Percentiles rank a stretch among this genome's conserved stretches.
These are phyloP conservation scores for Lodderomyces parapsilosis DNA, from an alignment of 1,139 yeast species.

Conservation along the genomic window DNA sequence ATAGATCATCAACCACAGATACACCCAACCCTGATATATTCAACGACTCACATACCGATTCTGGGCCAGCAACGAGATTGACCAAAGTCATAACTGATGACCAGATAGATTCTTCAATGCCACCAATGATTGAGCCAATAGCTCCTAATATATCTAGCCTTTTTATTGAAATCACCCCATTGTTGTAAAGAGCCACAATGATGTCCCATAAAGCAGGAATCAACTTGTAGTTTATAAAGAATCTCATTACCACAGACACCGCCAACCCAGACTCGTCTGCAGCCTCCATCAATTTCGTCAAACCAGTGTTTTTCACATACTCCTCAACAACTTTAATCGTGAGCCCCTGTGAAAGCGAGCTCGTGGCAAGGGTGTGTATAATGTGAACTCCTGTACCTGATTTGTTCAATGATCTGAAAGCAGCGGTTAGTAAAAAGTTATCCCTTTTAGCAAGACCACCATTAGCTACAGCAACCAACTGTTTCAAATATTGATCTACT, in stretches of 20 bases:
- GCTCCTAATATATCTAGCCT: constrained; percentile 11
- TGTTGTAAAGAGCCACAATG: constrained; percentile 17
- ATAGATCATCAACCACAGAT: constrained; percentile 21
- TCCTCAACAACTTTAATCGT: constrained; percentile 22
- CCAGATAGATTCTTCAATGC: constrained; percentile 12
- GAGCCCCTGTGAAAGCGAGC: constrained; percentile 22
- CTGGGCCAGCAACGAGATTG: constrained; percentile 18
- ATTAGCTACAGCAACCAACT: constrained; percentile 8
- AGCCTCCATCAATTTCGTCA: constrained; percentile 21
- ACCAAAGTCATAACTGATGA: constrained; percentile 14
- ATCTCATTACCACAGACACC: constrained; percentile 25
- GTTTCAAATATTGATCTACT: constrained; percentile 12
- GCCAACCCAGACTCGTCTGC: constrained; percentile 28
- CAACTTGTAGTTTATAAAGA: constrained; percentile 22
- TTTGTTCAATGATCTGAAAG: constrained; percentile 26
- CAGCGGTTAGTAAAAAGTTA: constrained; percentile 24
- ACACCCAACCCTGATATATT: constrained; percentile 30
- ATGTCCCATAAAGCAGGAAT: constrained; percentile 22
- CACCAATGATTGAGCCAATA: constrained; percentile 15
- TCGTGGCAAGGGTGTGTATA: constrained; percentile 23
- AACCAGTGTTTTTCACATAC: constrained; percentile 23
- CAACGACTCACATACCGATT: constrained; percentile 24
- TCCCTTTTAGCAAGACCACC: constrained; percentile 3
- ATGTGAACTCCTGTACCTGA: constrained; percentile 26
- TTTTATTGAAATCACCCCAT: constrained; percentile 15